Evolutionary conservation across 2,329 filamentous ascomycete species (phyloP).

Genomic region (Cryoendolithus antarcticus): DNA sequence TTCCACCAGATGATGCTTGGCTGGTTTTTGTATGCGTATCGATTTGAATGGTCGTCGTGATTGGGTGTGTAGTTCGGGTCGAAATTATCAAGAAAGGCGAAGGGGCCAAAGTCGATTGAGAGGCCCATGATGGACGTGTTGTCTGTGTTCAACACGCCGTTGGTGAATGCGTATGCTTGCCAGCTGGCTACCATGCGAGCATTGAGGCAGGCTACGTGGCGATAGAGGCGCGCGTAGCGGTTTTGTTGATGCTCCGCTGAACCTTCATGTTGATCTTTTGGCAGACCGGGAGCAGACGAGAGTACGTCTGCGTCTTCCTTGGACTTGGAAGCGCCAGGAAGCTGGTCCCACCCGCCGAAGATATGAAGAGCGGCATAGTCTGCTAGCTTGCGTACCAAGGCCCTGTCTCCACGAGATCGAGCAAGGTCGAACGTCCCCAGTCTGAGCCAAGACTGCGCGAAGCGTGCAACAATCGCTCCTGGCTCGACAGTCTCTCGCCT

Average conservation of each 20-base stretch:
- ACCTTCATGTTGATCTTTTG: slow-evolving; percentile 51
- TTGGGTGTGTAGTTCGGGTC: slow-evolving; percentile 92
- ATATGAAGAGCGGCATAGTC: slow-evolving; percentile 82
- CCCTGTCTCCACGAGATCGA: slow-evolving; percentile 66
- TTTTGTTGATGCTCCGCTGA: slow-evolving; percentile 61
- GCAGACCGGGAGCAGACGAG: slow-evolving; percentile 23
- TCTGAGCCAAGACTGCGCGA: slow-evolving; percentile 85
- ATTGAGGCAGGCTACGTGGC: slow-evolving; percentile 75
- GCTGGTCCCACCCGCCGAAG: slow-evolving; percentile 72
- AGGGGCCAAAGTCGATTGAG: slow-evolving; percentile 89
- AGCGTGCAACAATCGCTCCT: slow-evolving; percentile 82
- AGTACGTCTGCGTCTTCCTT: slow-evolving; percentile 38
- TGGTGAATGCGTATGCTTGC: slow-evolving; percentile 99
- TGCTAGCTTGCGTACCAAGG: slow-evolving; percentile 58
- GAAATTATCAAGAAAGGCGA: slow-evolving; percentile 96
- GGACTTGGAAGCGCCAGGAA: slow-evolving; percentile 47
- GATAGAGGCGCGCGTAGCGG: slow-evolving; percentile 73
- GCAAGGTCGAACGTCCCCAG: slow-evolving; percentile 96
- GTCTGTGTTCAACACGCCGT: slow-evolving; percentile 94
- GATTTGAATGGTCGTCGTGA: slow-evolving; percentile 77
- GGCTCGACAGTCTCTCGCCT: slow-evolving; percentile 72
- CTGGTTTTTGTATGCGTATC: slow-evolving; percentile 89
- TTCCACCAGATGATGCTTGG: slow-evolving; percentile 99
- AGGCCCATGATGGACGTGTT: slow-evolving; percentile 87
- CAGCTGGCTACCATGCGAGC: slow-evolving; percentile 80